Base-by-base conservation (phyloP, 1,284 basidiomycete genomes). In the Boletellus dicymbophilus region DNA sequence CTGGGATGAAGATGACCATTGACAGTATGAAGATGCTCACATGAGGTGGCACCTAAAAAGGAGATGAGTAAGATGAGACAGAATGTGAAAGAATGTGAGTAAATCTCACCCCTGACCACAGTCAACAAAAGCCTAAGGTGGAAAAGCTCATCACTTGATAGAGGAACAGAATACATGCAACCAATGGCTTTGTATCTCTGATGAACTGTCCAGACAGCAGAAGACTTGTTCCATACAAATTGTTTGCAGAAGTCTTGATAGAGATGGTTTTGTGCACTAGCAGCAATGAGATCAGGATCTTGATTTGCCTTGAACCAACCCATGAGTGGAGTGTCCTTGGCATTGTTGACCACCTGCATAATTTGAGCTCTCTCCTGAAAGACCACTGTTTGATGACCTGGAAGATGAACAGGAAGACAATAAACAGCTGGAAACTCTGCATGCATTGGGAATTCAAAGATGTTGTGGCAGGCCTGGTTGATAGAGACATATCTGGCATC, bases 241-340 rank as follows among this genome's bases (percentile, higher is more conserved):
- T 48, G 2, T 22, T 67, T 59, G 0, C 71, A 71, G 54, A 78
- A 74, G 2, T 78, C 72, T n/a, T 75, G 70, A 46, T 78, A 79
- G 0, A 68, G 66, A 33, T 57, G 45, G 8, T 62, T 22, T 3
- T 63, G 56, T 6, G 71, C 72, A 7, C 60, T 42, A 45, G 59
- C 55, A 4, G 60, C 65, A 27, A 67, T 58, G 2, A 45, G 31
- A 0, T 53, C 57, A 22, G 37, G 23, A 50, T 69, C 51, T 0
- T 54, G 44, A 58, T 79, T 79, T 1, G 70, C 70, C 3, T 65
- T 62, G 55, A 80, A 79, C 54, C 65, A 79, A 6, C 62, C 74
- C 9, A 71, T 71, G 0, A 62, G 15, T 1, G 53, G 57, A 6
- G 71, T 75, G 3, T 59, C 38, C 15, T 63, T 55, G 8, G 16